Conservation (phyloP, 768 basidiomycete species). For the Russula foetens region DNA sequence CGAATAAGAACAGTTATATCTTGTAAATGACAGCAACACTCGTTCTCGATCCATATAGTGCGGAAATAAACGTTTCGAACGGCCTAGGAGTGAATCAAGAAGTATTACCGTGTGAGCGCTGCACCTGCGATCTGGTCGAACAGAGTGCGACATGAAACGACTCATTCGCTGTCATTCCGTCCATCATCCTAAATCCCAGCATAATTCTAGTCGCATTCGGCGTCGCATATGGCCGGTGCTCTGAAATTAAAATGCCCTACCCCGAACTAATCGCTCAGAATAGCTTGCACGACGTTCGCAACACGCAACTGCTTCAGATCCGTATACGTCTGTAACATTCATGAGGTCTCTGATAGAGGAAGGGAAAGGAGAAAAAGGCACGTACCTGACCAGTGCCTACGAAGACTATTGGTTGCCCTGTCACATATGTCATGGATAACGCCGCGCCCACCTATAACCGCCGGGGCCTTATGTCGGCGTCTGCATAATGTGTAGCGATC, state of each 20-base stretch:
- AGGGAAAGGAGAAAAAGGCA: background rate
- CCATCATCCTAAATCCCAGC: too few species aligned
- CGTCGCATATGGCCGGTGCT: background rate
- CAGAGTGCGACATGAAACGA: too few species aligned
- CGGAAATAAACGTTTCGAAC: too few species aligned
- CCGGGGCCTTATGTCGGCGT: background rate
- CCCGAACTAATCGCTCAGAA: constrained; percentile 59
- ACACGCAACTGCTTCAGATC: constrained; percentile 89
- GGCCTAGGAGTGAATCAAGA: too few species aligned
- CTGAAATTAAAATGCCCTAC: background rate
- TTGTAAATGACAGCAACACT: too few species aligned
- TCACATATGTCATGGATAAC: constrained; percentile 98
- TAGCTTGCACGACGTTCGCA: constrained; percentile 87
- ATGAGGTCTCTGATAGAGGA: background rate
- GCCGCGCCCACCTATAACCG: constrained; percentile 84
- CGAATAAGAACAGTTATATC: too few species aligned
- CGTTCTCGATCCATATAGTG: too few species aligned
- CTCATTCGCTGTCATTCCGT: background rate
- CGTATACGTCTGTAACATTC: constrained; percentile 72
- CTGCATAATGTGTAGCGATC: background rate
- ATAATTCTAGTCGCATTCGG: background rate
- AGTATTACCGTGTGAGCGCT: too few species aligned
- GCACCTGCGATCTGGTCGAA: too few species aligned
- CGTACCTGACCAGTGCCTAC: constrained; percentile 94
- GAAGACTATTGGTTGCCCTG: constrained; percentile 96